Evolutionary conservation across 352 stramenopile genomes (phyloP).

Genomic region (Halophytophthora batemanensis): DNA sequence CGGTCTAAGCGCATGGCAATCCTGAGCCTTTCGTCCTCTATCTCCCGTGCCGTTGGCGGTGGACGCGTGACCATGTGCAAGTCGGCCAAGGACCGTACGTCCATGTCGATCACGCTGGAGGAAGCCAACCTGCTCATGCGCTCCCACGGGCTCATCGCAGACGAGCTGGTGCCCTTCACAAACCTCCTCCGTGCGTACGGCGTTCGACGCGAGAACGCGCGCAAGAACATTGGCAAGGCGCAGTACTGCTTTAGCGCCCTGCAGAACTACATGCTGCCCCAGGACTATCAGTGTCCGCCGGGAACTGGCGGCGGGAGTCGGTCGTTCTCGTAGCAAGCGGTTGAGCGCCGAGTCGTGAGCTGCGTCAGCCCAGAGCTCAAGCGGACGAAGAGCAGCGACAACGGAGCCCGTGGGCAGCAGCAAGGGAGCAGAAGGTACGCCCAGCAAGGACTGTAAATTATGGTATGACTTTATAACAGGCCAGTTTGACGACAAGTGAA

Average conservation of each 20-base stretch:
- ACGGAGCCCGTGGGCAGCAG: too few relatives aligned
- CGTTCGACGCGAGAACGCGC: constrained; percentile 77
- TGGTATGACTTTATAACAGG: constrained; percentile 21
- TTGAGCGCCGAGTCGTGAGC: too few relatives aligned
- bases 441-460: constrained; percentile 18
- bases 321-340: constrained; percentile 52
- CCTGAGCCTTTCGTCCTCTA: constrained; percentile 66
- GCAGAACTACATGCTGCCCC: constrained; percentile 81
- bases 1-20: constrained; percentile 81
- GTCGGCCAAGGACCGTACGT: constrained; percentile 96
- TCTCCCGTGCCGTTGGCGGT: constrained; percentile 79
- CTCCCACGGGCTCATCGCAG: constrained; percentile 45
- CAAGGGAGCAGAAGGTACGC: neutral
- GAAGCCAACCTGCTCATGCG: constrained; percentile 67
- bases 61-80: constrained; percentile 96
- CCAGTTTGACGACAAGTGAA: constrained; percentile 3
- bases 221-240: constrained; percentile 85
- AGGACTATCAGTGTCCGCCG: constrained; percentile 77
- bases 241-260: constrained; percentile 83
- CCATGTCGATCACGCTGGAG: constrained; percentile 97
- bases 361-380: too few relatives aligned
- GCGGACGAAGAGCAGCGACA: too few relatives aligned
- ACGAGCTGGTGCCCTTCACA: constrained; percentile 58
- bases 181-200: constrained; percentile 69
- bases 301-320: constrained; percentile 70